These are phyloP conservation scores for Wickerhamomyces tratensis DNA, from an alignment of 805 yeast genomes.

Conservation along the genomic window DNA sequence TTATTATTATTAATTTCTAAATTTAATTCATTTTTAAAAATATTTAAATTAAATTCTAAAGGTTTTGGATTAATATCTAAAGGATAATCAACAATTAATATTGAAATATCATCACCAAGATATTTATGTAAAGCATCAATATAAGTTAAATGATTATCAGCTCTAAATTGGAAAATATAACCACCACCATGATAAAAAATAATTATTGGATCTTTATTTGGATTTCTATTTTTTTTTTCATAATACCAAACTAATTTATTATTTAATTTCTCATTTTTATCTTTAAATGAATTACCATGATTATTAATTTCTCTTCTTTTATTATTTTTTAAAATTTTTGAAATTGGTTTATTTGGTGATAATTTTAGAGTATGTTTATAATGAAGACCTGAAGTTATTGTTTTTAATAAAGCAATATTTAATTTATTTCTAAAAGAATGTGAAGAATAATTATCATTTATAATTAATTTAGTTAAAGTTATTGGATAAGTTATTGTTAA, in stretches of 20 bases:
- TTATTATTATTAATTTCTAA: no score
- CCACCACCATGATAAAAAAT: conserved; percentile 2
- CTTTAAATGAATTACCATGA: background rate
- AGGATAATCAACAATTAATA: conserved; percentile 1
- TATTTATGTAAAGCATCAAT: background rate
- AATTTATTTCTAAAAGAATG: background rate
- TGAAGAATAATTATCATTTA: background rate
- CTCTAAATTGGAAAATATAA: background rate
- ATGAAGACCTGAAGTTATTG: background rate
- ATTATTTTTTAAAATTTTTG: background rate
- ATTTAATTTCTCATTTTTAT: background rate
- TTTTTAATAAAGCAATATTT: background rate
- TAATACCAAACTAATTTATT: background rate
- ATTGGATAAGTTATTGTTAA: no score
- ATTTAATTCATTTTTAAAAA: background rate
- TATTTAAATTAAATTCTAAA: background rate
- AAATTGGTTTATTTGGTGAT: background rate
- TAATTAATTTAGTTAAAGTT: no score
- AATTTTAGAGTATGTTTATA: background rate
- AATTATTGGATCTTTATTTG: background rate
- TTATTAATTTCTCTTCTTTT: background rate
- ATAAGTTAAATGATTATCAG: background rate
- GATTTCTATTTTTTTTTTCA: background rate
- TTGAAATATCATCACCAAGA: background rate
- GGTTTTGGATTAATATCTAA: background rate